phyloP scores from a whole-genome alignment of 2,329 filamentous ascomycete species.

The Onygenales sp. region DNA sequence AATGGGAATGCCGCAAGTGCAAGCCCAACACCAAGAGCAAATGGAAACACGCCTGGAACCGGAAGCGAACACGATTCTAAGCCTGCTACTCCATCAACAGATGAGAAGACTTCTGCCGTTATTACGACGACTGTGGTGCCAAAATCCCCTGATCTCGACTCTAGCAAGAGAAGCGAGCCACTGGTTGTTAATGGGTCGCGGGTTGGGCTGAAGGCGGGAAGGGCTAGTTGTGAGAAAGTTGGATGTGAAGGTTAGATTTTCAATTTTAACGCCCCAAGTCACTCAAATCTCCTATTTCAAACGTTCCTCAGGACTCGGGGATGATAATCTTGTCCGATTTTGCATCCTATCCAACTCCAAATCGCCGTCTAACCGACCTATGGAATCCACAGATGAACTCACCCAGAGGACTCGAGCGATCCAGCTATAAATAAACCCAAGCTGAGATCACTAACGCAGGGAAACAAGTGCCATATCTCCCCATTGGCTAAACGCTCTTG shows the following conservation, averaged over 20 bases:
- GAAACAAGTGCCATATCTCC: too few relatives aligned
- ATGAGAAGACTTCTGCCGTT: constrained; percentile 7
- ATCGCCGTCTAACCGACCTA: background rate
- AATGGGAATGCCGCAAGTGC: background rate
- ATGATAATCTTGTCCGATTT: too few relatives aligned
- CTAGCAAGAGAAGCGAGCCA: constrained; percentile 16
- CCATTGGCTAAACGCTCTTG: too few relatives aligned
- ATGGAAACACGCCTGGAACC: background rate
- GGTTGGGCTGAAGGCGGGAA: constrained; percentile 12
- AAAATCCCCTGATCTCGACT: constrained; percentile 10
- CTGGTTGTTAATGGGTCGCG: constrained; percentile 27
- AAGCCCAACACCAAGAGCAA: background rate
- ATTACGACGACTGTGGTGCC: background rate
- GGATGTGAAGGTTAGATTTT: constrained; percentile 7
- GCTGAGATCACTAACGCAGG: too few relatives aligned
- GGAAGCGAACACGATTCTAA: constrained; percentile 2
- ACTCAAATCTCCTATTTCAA: too few relatives aligned
- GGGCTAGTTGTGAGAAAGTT: constrained; percentile 2
- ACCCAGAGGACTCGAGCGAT: constrained; percentile 5
- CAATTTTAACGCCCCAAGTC: background rate
- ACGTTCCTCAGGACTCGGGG: too few relatives aligned
- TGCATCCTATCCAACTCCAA: too few relatives aligned
- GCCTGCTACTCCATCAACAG: constrained; percentile 10
- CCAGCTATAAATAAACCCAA: constrained; percentile 3
- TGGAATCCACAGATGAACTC: constrained; percentile 3